Evolutionary conservation across 225 moss, liverwort and hornwort genomes (phyloP).

Genomic region (Physcomitrium patens): DNA sequence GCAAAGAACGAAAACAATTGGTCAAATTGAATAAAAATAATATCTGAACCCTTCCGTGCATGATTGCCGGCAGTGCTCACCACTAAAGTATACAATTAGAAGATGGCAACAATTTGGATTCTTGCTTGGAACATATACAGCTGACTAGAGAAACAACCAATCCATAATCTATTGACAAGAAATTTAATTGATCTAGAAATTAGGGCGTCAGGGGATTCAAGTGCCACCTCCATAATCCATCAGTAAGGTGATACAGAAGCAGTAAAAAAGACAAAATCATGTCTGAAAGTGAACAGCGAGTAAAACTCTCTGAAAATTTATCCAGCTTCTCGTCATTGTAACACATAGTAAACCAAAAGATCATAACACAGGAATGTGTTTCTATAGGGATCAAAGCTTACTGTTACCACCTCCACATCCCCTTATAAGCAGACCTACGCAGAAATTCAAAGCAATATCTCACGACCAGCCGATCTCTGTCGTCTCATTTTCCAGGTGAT

Average conservation of each 20-base stretch:
- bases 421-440: neutral
- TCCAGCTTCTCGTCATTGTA: neutral
- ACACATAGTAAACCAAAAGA: neutral
- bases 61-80: slow-evolving; percentile 59
- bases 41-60: slow-evolving; percentile 88
- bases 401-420: neutral
- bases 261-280: neutral
- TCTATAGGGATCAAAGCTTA: neutral
- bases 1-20: neutral
- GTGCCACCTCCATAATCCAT: slow-evolving; percentile 3
- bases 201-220: neutral
- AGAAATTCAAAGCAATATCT: neutral
- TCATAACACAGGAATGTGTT: neutral
- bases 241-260: neutral
- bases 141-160: neutral
- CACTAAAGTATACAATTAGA: slow-evolving; percentile 20
- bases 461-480: neutral
- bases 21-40: neutral
- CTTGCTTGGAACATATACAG: neutral
- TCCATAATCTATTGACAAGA: neutral
- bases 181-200: neutral
- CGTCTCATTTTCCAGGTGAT: neutral
- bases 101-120: neutral
- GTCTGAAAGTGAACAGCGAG: neutral
- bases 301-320: neutral